phyloP scores from a whole-genome alignment of 805 yeast species.

The Grigorovia yakushimaensis region DNA sequence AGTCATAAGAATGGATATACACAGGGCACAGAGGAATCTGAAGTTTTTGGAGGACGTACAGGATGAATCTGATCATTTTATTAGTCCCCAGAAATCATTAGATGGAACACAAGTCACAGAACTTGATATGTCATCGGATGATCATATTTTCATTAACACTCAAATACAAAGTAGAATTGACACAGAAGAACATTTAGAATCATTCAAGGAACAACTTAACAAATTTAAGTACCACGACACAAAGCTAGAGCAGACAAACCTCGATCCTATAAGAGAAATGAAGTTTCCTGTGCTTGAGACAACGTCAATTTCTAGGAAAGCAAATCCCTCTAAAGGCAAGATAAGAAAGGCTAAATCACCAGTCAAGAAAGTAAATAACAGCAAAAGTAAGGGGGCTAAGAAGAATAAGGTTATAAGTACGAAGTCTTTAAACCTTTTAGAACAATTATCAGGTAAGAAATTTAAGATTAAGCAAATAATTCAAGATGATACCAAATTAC shows the following conservation, averaged over 20 bases:
- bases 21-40: constrained; percentile 20
- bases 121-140: constrained; percentile 2
- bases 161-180: constrained; percentile 27
- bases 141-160: constrained; percentile 17
- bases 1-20: constrained; percentile 17
- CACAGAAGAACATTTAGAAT: constrained; percentile 10
- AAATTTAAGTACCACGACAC: constrained; percentile 15
- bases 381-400: not conserved
- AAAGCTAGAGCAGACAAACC: no score
- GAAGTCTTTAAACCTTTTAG: constrained; percentile 13
- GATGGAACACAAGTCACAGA: constrained; percentile 2
- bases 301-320: not conserved
- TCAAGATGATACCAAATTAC: not conserved
- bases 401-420: not conserved
- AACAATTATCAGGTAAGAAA: constrained; percentile 26
- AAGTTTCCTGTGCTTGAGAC: not conserved
- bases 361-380: not conserved
- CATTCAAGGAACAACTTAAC: constrained; percentile 10
- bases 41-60: constrained; percentile 10
- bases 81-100: not conserved
- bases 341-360: not conserved
- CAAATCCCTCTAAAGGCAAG: not conserved
- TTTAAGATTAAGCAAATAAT: constrained; percentile 21
- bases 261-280: constrained; percentile 1
- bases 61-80: not conserved